These are phyloP conservation scores for Sorghum bicolor DNA, from an alignment of 176 grass and related monocot species.

Conservation along the genomic window Sorghum_bicolor_NCBIv3 NC_012873.2:42746001-42746500, in stretches of 20 bases:
- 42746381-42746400: neutral
- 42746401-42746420: conserved; percentile 8
- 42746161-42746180: neutral
- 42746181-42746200: neutral
- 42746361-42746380: conserved; percentile 14
- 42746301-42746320: conserved; percentile 91
- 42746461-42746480: conserved; percentile 91
- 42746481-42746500: conserved; percentile 85
- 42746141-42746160: neutral
- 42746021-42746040: neutral
- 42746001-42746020: neutral
- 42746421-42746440: neutral
- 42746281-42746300: conserved; percentile 92
- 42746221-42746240: conserved; percentile 4
- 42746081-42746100: neutral
- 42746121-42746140: neutral
- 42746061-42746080: neutral
- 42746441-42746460: conserved; percentile 57
- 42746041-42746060: neutral
- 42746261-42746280: conserved; percentile 91
- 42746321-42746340: conserved; percentile 49
- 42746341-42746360: conserved; percentile 27
- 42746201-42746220: neutral
- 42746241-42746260: conserved; percentile 68
- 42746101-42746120: too few species aligned